phyloP scores from a whole-genome alignment of 2,329 filamentous ascomycete species.

The Epichloe gansuensis region DNA sequence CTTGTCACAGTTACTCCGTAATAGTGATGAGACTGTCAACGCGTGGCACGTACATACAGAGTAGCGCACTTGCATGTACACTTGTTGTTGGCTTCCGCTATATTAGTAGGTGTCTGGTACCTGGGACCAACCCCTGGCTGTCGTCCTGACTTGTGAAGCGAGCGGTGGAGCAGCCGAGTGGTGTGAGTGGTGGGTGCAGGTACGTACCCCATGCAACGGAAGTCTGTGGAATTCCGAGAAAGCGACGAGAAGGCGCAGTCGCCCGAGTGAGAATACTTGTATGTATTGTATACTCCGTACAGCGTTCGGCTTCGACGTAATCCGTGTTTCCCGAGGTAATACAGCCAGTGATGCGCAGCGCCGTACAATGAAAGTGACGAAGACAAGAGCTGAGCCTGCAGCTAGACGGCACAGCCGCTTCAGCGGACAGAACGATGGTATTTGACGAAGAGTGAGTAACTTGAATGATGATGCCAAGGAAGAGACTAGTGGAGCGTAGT shows the following conservation, averaged over 20 bases:
- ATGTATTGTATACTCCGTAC: no score
- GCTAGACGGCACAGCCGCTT: background rate
- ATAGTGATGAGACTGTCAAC: background rate
- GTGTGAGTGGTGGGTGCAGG: background rate
- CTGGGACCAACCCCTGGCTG: no score
- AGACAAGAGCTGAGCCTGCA: background rate
- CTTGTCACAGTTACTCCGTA: no score
- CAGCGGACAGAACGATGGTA: background rate
- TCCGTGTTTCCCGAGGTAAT: no score
- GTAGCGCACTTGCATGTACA: no score
- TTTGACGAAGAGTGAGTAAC: background rate
- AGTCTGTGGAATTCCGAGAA: background rate
- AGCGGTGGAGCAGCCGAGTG: constrained; percentile 7
- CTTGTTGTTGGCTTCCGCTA: background rate
- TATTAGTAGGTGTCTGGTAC: no score
- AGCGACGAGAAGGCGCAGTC: background rate
- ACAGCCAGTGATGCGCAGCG: no score
- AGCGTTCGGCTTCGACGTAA: no score
- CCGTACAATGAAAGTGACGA: no score
- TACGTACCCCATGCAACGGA: background rate
- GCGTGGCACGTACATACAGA: background rate
- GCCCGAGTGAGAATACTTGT: background rate
- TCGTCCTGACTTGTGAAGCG: no score
- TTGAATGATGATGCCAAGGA: background rate
- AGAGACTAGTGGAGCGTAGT: background rate